Evolutionary conservation across 1,284 basidiomycete genomes (phyloP).

Genomic region (Thelephora terrestris): DNA sequence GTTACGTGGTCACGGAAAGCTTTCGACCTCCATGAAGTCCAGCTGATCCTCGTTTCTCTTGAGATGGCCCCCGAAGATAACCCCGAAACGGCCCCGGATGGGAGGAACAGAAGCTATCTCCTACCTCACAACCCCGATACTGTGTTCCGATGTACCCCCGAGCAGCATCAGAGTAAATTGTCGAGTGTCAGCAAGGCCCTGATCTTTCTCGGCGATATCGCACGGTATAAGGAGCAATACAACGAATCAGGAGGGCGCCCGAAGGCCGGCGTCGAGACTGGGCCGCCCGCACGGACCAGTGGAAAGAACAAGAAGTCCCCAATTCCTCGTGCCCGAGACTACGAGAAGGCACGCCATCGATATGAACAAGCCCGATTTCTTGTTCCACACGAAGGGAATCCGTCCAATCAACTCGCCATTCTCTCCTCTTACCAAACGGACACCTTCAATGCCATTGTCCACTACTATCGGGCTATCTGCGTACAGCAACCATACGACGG

Average conservation of each 20-base stretch:
- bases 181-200: slow-evolving; percentile 79
- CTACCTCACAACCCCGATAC: slow-evolving; percentile 41
- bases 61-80: slow-evolving; percentile 35
- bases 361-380: slow-evolving; percentile 80
- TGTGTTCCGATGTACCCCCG: slow-evolving; percentile 28
- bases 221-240: slow-evolving; percentile 88
- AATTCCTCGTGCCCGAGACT: slow-evolving; percentile 47
- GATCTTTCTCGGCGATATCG: slow-evolving; percentile 89
- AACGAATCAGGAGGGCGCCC: slow-evolving; percentile 60
- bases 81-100: slow-evolving; percentile 8
- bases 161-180: slow-evolving; percentile 51
- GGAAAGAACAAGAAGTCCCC: slow-evolving; percentile 34
- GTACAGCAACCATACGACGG: slow-evolving; percentile 81
- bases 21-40: slow-evolving; percentile 55
- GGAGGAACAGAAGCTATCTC: slow-evolving; percentile 32
- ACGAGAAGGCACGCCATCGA: slow-evolving; percentile 65
- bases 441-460: slow-evolving; percentile 69
- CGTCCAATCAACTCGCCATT: slow-evolving; percentile 93
- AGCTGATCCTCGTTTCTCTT: slow-evolving; percentile 43
- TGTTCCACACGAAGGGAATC: slow-evolving; percentile 76
- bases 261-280: slow-evolving; percentile 54
- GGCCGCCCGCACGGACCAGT: slow-evolving; percentile 22
- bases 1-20: slow-evolving; percentile 61
- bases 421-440: slow-evolving; percentile 80
- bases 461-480: slow-evolving; percentile 90